phyloP scores from a whole-genome alignment of 1,139 yeast species.

The Lodderomyces pseudojiufengensis region DNA sequence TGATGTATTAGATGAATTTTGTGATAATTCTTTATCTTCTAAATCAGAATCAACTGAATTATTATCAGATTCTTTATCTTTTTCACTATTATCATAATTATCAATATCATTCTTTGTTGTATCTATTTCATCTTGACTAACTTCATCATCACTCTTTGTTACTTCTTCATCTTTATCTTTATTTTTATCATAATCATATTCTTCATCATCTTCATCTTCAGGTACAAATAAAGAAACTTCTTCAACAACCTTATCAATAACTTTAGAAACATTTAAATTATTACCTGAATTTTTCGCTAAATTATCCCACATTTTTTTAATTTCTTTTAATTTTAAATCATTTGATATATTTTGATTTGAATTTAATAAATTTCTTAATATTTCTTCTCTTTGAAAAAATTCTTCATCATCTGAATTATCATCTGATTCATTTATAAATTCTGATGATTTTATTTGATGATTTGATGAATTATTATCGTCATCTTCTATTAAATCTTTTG shows the following conservation, averaged over 20 bases:
- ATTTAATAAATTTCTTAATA: constrained; percentile 41
- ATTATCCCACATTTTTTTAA: constrained; percentile 36
- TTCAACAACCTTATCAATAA: constrained; percentile 26
- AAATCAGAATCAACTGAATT: not conserved
- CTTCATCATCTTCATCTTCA: constrained; percentile 16
- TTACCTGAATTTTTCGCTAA: constrained; percentile 19
- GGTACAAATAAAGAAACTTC: constrained; percentile 18
- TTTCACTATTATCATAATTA: no score
- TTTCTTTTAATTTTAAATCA: constrained; percentile 33
- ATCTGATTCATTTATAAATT: constrained; percentile 59
- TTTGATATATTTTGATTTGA: constrained; percentile 42
- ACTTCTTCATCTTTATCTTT: not conserved
- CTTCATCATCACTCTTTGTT: not conserved
- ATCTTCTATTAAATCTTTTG: constrained; percentile 15
- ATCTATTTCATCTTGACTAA: no score
- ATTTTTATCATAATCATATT: not conserved
- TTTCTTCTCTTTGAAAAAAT: constrained; percentile 59
- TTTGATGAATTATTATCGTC: constrained; percentile 18
- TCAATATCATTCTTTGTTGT: no score
- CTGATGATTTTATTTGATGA: constrained; percentile 39
- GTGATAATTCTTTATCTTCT: not conserved
- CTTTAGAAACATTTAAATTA: constrained; percentile 10
- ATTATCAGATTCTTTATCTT: constrained; percentile 7
- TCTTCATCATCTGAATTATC: constrained; percentile 62
- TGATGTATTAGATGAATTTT: constrained; percentile 11